Conservation (phyloP, 805 yeast species). For the Middelhovenomyces tepae region DNA sequence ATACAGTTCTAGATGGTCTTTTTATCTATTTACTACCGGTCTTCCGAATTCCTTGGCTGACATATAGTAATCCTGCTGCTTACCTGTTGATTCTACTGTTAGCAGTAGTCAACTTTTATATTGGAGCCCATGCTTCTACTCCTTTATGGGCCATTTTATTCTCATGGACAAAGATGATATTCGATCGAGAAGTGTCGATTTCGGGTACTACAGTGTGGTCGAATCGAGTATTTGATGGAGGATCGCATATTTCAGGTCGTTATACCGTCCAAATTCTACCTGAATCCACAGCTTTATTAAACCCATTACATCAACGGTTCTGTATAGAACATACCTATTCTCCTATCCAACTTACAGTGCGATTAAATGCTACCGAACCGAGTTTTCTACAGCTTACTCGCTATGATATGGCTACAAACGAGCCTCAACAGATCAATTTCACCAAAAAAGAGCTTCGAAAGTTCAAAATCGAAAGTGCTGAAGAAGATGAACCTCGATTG, state of each 20-base stretch:
- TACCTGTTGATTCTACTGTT: slow-evolving; percentile 39
- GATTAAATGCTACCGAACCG: slow-evolving; percentile 73
- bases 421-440: slow-evolving; percentile 41
- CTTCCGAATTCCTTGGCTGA: slow-evolving; percentile 66
- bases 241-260: slow-evolving; percentile 67
- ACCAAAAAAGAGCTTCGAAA: slow-evolving; percentile 48
- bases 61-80: slow-evolving; percentile 52
- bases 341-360: slow-evolving; percentile 53
- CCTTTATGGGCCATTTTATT: slow-evolving; percentile 16
- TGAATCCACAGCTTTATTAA: slow-evolving; percentile 77
- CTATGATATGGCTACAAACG: slow-evolving; percentile 46
- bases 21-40: slow-evolving; percentile 64
- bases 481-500: slow-evolving; percentile 23
- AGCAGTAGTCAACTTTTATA: slow-evolving; percentile 42
- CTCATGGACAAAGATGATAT: slow-evolving; percentile 18
- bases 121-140: slow-evolving; percentile 32
- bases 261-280: slow-evolving; percentile 84
- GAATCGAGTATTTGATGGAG: slow-evolving; percentile 28
- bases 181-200: slow-evolving; percentile 26
- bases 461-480: slow-evolving; percentile 14
- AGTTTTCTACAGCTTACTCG: slow-evolving; percentile 50
- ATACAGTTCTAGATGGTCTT: slow-evolving; percentile 61
- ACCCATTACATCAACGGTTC: slow-evolving; percentile 58
- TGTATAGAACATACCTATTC: slow-evolving; percentile 37
- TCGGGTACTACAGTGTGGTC: slow-evolving; percentile 26